These are phyloP conservation scores for Zangia roseola DNA, from an alignment of 768 basidiomycete genomes.

Conservation along the genomic window DNA sequence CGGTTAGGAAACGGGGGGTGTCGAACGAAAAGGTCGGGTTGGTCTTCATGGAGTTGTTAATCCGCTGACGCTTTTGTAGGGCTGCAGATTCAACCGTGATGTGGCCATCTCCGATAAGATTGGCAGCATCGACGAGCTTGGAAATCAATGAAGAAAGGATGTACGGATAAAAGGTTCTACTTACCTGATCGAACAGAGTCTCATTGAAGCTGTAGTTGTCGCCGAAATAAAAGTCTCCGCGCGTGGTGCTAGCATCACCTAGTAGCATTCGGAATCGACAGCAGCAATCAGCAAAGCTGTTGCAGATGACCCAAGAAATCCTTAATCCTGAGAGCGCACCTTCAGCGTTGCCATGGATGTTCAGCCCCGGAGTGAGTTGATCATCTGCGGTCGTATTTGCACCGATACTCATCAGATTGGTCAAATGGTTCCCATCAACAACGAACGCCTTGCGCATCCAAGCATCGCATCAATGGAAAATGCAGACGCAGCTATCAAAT, in stretches of 20 bases:
- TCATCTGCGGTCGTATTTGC: constrained; percentile 16
- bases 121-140: constrained; percentile 17
- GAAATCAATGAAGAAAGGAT: neutral
- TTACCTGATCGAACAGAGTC: constrained; percentile 21
- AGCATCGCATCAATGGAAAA: neutral
- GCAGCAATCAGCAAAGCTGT: neutral
- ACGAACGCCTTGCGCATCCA: constrained; percentile 19
- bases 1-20: constrained; percentile 19
- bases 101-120: constrained; percentile 16
- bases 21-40: constrained; percentile 25
- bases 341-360: constrained; percentile 25
- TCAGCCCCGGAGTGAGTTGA: constrained; percentile 18
- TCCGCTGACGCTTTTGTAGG: constrained; percentile 19
- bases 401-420: constrained; percentile 27
- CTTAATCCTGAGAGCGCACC: neutral
- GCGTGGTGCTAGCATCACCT: constrained; percentile 27
- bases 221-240: constrained; percentile 25
- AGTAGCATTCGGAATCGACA: too few relatives aligned
- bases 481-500: neutral
- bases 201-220: constrained; percentile 26
- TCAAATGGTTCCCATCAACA: constrained; percentile 27
- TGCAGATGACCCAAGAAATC: neutral
- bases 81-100: constrained; percentile 24
- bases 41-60: constrained; percentile 25
- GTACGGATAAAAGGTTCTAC: neutral